A percentile compares a stretch with the other conserved stretches of the same genome.
phyloP scores from a whole-genome alignment of 305 asterid genomes.

The Solanum hybrid region DNA sequence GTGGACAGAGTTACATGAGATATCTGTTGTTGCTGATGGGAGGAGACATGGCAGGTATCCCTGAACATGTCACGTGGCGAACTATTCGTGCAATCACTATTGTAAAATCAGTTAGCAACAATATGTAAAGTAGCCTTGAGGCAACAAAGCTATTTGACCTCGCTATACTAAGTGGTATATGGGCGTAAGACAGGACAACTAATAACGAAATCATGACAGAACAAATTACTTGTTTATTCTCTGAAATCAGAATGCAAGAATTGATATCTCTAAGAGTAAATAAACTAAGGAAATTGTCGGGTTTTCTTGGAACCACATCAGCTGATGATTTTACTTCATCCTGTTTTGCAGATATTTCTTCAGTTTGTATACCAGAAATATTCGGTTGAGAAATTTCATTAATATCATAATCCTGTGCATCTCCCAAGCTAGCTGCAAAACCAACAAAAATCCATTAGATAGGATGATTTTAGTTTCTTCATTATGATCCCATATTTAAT shows the following conservation, averaged over 20 bases:
- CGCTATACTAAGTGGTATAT: conserved; percentile 30
- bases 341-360: background rate
- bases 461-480: background rate
- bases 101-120: conserved; percentile 41
- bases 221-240: conserved; percentile 43
- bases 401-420: background rate
- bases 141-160: conserved; percentile 52
- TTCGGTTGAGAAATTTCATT: conserved; percentile 8
- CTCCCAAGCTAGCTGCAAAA: background rate
- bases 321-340: conserved; percentile 10
- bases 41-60: no score
- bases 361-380: background rate
- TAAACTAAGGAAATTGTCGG: background rate
- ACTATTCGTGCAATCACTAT: conserved; percentile 38
- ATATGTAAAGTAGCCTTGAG: conserved; percentile 53
- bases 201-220: conserved; percentile 45
- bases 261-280: conserved; percentile 43
- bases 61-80: background rate
- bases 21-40: no score
- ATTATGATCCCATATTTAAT: background rate
- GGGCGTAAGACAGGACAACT: conserved; percentile 44
- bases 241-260: conserved; percentile 47
- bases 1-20: no score
- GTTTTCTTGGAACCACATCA: conserved; percentile 5
- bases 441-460: background rate